Base-by-base conservation (phyloP, 2,329 filamentous ascomycete genomes). In the Aspergillus melleus region DNA sequence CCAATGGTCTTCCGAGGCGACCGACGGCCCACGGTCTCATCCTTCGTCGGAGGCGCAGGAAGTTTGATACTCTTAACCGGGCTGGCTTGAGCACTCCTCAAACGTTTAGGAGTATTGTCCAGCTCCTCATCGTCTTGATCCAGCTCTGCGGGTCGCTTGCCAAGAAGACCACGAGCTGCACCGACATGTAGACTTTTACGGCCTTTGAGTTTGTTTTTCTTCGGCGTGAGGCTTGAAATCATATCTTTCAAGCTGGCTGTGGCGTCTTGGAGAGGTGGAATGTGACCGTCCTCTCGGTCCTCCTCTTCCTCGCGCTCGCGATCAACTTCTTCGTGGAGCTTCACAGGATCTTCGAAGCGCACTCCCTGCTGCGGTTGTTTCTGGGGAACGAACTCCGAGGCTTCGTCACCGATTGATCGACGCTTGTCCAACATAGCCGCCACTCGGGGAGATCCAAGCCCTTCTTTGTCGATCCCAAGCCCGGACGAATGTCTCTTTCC, bases 151-250 rank as follows among this genome's bases (percentile, higher is more conserved):
- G 90, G 90, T 52, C 90, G 83, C 74, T 93, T 93, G 6, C 90
- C 90, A 5, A 93, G 79, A 20, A 93, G 76, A 0, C 90, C 90
- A 62, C 80, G 86, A 14, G 90, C 90, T 66, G 89, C 90, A 46
- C 90, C 90, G 20, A 91, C 86, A 64, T 90, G 88, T 53, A 93
- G 80, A 70, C 90, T 93, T 77, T 93, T 93, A 46, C 90, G 86
- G 14, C 86, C 86, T 58, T 83, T 86, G 6, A 90, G 66, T 6
- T 77, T 81, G 56, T 85, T 88, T 73, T 91, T 91, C 75, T 90
- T 91, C 0, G 91, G 90, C 24, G 89, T 92, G 63, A 94, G 80
- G 58, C 86, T 90, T 61, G 89, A 84, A 61, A 94, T 94, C 85
- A 92, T 88, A 64, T 91, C 89, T 63, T 86, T 89, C 49, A 94